A percentile compares a stretch with the other conserved stretches of the same genome.
These are phyloP conservation scores for Lithospermum erythrorhizon DNA, from an alignment of 257 asterid genomes.

Conservation along the genomic window DNA sequence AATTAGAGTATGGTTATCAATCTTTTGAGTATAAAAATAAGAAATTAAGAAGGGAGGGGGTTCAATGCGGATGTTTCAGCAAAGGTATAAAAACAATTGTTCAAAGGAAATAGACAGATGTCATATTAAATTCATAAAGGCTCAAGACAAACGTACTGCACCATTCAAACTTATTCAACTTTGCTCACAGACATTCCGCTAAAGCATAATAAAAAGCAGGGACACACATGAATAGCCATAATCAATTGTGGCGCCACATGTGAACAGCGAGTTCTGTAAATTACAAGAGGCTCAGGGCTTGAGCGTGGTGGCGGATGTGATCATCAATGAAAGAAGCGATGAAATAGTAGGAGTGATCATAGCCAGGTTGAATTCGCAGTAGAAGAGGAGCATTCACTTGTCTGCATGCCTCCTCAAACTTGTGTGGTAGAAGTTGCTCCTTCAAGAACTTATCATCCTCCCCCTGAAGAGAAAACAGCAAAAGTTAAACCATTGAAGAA, in stretches of 20 bases:
- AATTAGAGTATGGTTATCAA: too few species aligned
- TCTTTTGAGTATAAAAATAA: too few species aligned
- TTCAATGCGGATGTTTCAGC: too few species aligned
- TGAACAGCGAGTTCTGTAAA: not conserved
- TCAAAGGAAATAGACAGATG: too few species aligned
- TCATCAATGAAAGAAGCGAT: constrained; percentile 80
- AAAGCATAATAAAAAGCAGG: too few species aligned
- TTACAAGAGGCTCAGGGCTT: constrained; percentile 50
- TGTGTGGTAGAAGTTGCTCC: constrained; percentile 62
- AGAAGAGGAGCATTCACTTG: constrained; percentile 48
- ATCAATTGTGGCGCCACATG: not conserved
- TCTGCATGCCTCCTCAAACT: constrained; percentile 73
- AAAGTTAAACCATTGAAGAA: too few species aligned
- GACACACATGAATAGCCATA: too few species aligned
- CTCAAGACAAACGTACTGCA: not conserved
- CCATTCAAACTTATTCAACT: not conserved
- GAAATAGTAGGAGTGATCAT: constrained; percentile 84
- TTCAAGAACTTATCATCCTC: constrained; percentile 64
- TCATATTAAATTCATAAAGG: not conserved
- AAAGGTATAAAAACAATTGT: too few species aligned
- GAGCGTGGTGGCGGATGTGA: constrained; percentile 83
- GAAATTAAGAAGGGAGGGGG: too few species aligned
- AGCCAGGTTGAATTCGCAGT: constrained; percentile 76
- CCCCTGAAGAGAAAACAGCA: constrained; percentile 32
- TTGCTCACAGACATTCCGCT: not conserved